Conservation (phyloP, 2,329 filamentous ascomycete genomes). For the Sclerotinia minor region DNA sequence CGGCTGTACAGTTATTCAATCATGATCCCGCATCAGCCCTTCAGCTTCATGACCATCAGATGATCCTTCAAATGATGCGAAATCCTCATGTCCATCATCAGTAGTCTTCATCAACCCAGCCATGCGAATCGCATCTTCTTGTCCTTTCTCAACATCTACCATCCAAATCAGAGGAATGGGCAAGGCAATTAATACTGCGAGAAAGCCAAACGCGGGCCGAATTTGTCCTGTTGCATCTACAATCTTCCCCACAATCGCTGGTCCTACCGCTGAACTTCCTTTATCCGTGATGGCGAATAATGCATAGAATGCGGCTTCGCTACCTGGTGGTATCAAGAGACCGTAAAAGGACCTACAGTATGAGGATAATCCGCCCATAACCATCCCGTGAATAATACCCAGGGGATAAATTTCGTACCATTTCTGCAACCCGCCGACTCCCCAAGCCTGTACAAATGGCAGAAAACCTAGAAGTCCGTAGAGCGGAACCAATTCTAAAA, state of each 20-base stretch:
- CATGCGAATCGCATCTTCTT: conserved; percentile 64
- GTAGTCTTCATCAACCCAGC: conserved; percentile 58
- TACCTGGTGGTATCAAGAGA: conserved; percentile 90
- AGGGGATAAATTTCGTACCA: conserved; percentile 97
- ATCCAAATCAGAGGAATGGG: conserved; percentile 83
- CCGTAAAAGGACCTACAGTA: conserved; percentile 93
- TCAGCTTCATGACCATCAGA: conserved; percentile 22
- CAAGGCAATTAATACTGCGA: conserved; percentile 79
- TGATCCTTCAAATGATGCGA: conserved; percentile 17
- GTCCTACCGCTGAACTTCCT: conserved; percentile 89
- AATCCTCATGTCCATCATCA: conserved; percentile 21
- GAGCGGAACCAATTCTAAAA: conserved; percentile 90
- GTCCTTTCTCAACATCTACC: conserved; percentile 80
- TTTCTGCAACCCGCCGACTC: conserved; percentile 82
- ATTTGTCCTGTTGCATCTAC: conserved; percentile 83
- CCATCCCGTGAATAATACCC: conserved; percentile 86
- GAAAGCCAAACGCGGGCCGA: conserved; percentile 86
- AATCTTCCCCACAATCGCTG: conserved; percentile 88
- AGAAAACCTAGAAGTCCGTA: conserved; percentile 90
- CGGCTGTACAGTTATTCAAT: conserved; percentile 7
- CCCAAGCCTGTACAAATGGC: conserved; percentile 71
- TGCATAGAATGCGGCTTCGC: conserved; percentile 93
- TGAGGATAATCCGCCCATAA: conserved; percentile 86
- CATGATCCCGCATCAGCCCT: conserved; percentile 24
- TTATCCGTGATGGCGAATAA: conserved; percentile 73